Evolutionary conservation across 164 flowering plant genomes (phyloP), one percentile per base, ranked within the genome.

Genomic region (Vitis riparia): DNA sequence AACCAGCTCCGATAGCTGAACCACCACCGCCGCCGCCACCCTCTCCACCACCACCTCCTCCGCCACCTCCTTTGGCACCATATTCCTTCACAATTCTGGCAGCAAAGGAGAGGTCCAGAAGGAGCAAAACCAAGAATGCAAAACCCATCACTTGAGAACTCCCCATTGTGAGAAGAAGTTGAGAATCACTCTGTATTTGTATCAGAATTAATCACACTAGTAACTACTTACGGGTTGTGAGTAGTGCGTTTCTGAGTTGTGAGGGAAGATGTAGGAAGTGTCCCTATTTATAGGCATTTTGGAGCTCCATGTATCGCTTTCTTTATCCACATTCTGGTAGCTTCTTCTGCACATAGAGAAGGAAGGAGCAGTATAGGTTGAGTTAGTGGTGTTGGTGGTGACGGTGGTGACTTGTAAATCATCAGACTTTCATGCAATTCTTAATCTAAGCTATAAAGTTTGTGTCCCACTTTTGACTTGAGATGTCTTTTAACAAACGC

Each of bases 51-150:
- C 77, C 65, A 9, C 77, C 73, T 7, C 23, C 48, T 0, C 65
- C 72, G 13, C 47, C 62, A 37, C 12, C 12, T 8, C 68, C 6
- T 55, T 11, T 5, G 15, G 6, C 44, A 0, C 44, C 44, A 37
- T 37, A 37, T 37, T 37, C 63, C 57, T 50, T 63, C 2, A 29
- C 12, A 7, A 29, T 17, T 67, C 83, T 80, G 9, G 74, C 78
- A 44, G 80, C 83, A 69, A 80, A 56, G 44, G 65, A 30, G 6
- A 74, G 15, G 17, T 80, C 80, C 52, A 23, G 27, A 23, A 37
- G 5, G 17, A 80, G 59, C 80, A 80, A 58, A 60, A 74, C 66
- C 68, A 79, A 53, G 60, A 79, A 64, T 55, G 77, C 69, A 60
- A 51, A 55, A 11, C 73, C 79, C 23, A 72, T 52, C 61, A 73